phyloP scores from a whole-genome alignment of 495 filamentous ascomycete genomes.

The Penicillium cinerascens region DNA sequence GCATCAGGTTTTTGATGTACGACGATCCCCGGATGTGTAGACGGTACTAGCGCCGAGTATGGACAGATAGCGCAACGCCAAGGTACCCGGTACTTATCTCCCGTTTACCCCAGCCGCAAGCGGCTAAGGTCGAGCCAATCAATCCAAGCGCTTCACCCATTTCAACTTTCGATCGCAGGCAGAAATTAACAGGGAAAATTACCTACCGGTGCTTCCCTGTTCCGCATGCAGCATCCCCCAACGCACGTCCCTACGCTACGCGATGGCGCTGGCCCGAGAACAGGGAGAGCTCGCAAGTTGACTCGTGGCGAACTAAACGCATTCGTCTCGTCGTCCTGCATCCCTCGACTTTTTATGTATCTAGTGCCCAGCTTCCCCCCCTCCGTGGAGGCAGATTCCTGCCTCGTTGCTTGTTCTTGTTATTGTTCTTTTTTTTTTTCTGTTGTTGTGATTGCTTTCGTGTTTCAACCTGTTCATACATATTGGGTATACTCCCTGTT shows the following conservation, averaged over 20 bases:
- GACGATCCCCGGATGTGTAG: background rate
- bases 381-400: background rate
- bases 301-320: slow-evolving; percentile 8
- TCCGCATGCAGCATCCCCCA: slow-evolving; percentile 10
- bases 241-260: background rate
- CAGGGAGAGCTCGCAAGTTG: background rate
- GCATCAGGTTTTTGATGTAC: slow-evolving; percentile 7
- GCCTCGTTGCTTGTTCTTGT: background rate
- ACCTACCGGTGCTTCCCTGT: slow-evolving; percentile 3
- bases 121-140: background rate
- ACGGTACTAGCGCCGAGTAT: background rate
- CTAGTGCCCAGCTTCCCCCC: slow-evolving; percentile 1
- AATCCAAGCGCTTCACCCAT: background rate
- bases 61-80: background rate
- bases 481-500: slow-evolving; percentile 4
- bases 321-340: slow-evolving; percentile 1
- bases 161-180: background rate
- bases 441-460: background rate
- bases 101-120: background rate
- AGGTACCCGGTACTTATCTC: background rate
- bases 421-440: slow-evolving; percentile 1
- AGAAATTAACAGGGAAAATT: background rate
- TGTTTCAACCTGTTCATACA: slow-evolving; percentile 7
- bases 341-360: slow-evolving; percentile 1
- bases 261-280: background rate